Base-by-base conservation (phyloP, 345 rosid species). In the Boechera retrofracta region DNA sequence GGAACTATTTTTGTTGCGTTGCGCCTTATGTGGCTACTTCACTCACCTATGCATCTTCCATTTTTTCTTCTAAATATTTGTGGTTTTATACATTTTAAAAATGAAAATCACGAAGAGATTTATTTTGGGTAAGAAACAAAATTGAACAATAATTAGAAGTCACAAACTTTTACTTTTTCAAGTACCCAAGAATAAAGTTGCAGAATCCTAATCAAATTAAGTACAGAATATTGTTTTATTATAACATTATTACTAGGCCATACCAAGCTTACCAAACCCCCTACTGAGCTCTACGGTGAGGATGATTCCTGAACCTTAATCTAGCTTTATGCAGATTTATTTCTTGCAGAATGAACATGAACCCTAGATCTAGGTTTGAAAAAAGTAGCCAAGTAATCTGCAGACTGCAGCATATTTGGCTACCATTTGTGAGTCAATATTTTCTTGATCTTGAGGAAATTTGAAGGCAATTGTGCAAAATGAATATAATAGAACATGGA, bases 11-110 rank as follows among this genome's bases (percentile, higher is more conserved):
- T 70, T 77, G 71, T 77, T 69, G 16, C 51, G 0, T 62, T 69
- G 9, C 45, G 24, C 32, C 80, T 63, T 77, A 67, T 67, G 68
- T 56, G 59, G 63, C 54, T 44, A 42, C 15, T 2, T 9, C 42
- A 39, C 42, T 1, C 24, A 21, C 44, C 48, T 12, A 4, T 42
- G 48, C 48, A 42, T 12, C 47, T 42, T 1, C n/a, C 47, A 4
- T 39, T 42, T 42, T 42, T 42, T 42, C 1, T 42, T 28, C n/a
- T 42, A 35, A 6, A 35, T 35, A 21, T 35, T 35, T 35, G 7
- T 35, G 5, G 8, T 35, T 35, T 35, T 35, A 35, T 35, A 35
- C 38, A 4, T 35, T 35, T 35, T 6, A 5, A 6, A 35, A 35
- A 28, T 28, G 29, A 35, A 35, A 6, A 35, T 35, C 5, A 6